Conservation (phyloP, 352 stramenopile genomes). For the Phytophthora ramorum region DNA sequence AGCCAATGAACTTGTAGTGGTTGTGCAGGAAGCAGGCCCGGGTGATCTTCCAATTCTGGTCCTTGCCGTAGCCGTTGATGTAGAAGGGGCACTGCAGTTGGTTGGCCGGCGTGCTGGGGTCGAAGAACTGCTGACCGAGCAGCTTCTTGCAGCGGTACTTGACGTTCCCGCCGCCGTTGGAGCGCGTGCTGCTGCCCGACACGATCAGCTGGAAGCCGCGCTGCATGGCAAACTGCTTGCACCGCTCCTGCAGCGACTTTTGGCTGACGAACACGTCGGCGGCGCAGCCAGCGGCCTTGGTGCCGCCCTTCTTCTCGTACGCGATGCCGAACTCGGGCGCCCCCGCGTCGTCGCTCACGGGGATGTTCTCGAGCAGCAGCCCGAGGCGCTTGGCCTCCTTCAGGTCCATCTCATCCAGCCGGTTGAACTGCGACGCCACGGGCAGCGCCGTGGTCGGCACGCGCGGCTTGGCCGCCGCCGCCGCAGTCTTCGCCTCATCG, state of each 20-base stretch:
- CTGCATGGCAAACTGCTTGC: slow-evolving; percentile 81
- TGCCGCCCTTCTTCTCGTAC: slow-evolving; percentile 80
- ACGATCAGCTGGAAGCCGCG: slow-evolving; percentile 81
- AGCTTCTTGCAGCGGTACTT: slow-evolving; percentile 89
- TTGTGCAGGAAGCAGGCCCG: slow-evolving; percentile 80
- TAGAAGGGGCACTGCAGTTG: slow-evolving; percentile 82
- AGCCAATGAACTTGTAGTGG: slow-evolving; percentile 88
- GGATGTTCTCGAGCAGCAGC: slow-evolving; percentile 52
- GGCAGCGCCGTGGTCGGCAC: slow-evolving; percentile 26
- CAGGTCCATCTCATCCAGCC: slow-evolving; percentile 68
- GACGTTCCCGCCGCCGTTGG: slow-evolving; percentile 79
- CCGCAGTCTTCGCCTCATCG: too few relatives aligned
- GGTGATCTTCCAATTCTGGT: slow-evolving; percentile 77
- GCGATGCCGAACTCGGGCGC: slow-evolving; percentile 71
- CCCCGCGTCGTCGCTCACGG: slow-evolving; percentile 49
- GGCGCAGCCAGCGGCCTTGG: slow-evolving; percentile 55
- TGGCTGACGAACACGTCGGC: slow-evolving; percentile 67
- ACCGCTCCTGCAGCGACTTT: slow-evolving; percentile 72
- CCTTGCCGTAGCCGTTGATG: slow-evolving; percentile 80
- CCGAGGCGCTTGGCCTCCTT: slow-evolving; percentile 53
- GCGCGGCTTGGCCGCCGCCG: neutral
- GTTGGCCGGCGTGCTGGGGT: slow-evolving; percentile 52
- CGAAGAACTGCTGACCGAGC: slow-evolving; percentile 80
- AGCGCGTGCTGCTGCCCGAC: slow-evolving; percentile 64
- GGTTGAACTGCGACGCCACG: slow-evolving; percentile 51